Evolutionary conservation across 768 basidiomycete genomes (phyloP).

Genomic region (Leccinum sublutescens): DNA sequence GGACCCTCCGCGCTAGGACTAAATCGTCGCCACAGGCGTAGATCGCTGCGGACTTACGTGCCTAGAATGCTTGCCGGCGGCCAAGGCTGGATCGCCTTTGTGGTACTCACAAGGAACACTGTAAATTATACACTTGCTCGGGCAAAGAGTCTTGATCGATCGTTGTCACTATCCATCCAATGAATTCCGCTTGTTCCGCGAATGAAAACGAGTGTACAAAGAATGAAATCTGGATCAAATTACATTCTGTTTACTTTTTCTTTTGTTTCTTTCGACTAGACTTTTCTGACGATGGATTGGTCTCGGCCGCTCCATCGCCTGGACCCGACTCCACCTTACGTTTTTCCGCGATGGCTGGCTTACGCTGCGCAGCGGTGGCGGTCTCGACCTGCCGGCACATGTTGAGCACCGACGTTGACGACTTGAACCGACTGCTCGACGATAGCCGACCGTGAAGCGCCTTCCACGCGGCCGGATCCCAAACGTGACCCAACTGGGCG

Average conservation of each 20-base stretch:
- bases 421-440: slow-evolving; percentile 57
- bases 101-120: not conserved
- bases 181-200: not conserved
- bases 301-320: slow-evolving; percentile 24
- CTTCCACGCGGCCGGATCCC: slow-evolving; percentile 63
- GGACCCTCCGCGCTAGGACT: slow-evolving; percentile 21
- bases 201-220: not conserved
- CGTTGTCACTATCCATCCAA: not conserved
- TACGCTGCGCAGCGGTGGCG: slow-evolving; percentile 3
- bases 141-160: not conserved
- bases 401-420: slow-evolving; percentile 56
- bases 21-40: slow-evolving; percentile 7
- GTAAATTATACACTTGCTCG: not conserved
- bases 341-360: slow-evolving; percentile 27
- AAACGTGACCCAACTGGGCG: slow-evolving; percentile 34
- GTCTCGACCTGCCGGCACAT: slow-evolving; percentile 64
- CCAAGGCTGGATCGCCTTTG: not conserved
- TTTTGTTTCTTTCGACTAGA: slow-evolving; percentile 47
- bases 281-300: slow-evolving; percentile 34
- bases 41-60: not conserved
- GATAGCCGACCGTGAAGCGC: slow-evolving; percentile 46
- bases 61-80: not conserved
- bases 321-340: slow-evolving; percentile 35
- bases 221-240: not conserved
- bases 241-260: slow-evolving; percentile 28